Evolutionary conservation across 1,139 yeast genomes (phyloP).

Genomic region (Saccharomyces hybrid): DNA sequence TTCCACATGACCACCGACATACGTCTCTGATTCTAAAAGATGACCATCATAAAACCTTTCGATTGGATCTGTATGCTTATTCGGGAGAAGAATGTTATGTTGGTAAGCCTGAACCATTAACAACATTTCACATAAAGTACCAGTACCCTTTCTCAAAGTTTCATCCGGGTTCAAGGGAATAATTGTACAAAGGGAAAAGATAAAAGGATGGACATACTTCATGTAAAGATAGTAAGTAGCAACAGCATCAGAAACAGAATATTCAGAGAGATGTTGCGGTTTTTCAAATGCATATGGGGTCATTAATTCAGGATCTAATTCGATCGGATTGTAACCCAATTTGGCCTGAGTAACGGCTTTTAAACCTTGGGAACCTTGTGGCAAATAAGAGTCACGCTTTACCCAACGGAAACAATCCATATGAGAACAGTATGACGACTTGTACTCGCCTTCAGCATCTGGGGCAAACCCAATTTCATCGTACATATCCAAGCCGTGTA

Average conservation of each 20-base stretch:
- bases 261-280: constrained; percentile 88
- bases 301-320: constrained; percentile 95
- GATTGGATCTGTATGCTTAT: constrained; percentile 85
- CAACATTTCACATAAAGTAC: constrained; percentile 96
- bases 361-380: constrained; percentile 97
- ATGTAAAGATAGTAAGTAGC: constrained; percentile 94
- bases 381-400: constrained; percentile 93
- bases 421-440: constrained; percentile 86
- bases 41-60: constrained; percentile 95
- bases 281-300: constrained; percentile 92
- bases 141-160: constrained; percentile 92
- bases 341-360: constrained; percentile 97
- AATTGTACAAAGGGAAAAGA: constrained; percentile 90
- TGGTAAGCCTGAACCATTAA: constrained; percentile 93
- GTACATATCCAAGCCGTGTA: constrained; percentile 81
- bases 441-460: constrained; percentile 87
- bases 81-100: constrained; percentile 71
- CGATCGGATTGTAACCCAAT: constrained; percentile 92
- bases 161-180: constrained; percentile 96
- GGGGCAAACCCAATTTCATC: constrained; percentile 90
- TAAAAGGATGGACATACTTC: constrained; percentile 95
- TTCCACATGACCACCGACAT: constrained; percentile 98
- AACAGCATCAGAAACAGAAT: constrained; percentile 98
- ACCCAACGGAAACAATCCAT: constrained; percentile 99
- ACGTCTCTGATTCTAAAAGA: constrained; percentile 87